phyloP scores from a whole-genome alignment of 805 yeast genomes.

The Hanseniaspora meyeri region DNA sequence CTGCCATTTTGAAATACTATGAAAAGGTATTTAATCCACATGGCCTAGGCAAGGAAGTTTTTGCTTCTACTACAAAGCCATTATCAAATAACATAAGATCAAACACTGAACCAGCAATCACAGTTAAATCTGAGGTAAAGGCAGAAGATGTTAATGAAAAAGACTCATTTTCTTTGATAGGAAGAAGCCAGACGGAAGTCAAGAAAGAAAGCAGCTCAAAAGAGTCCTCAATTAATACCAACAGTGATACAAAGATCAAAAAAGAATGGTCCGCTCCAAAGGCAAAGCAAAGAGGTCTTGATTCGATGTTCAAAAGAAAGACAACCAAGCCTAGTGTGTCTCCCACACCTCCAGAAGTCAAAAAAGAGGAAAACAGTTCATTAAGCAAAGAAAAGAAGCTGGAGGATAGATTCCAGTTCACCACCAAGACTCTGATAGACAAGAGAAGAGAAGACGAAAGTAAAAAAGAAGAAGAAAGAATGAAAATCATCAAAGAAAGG shows the following conservation, averaged over 20 bases:
- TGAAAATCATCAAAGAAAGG: conserved; percentile 7
- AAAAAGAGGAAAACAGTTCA: neutral
- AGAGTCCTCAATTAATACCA: neutral
- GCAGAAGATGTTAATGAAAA: neutral
- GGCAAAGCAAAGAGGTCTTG: conserved; percentile 8
- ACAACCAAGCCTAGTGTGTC: neutral
- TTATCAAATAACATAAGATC: neutral
- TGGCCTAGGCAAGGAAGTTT: neutral
- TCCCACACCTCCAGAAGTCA: neutral
- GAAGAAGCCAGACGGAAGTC: conserved; percentile 1
- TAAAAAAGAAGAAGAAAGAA: conserved; percentile 9
- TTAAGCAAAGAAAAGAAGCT: neutral
- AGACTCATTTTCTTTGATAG: neutral
- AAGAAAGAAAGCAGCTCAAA: neutral
- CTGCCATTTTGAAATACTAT: neutral
- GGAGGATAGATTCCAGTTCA: conserved; percentile 9
- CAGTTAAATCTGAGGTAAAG: neutral
- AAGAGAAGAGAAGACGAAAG: conserved; percentile 11
- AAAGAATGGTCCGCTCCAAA: conserved; percentile 11
- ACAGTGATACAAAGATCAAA: neutral
- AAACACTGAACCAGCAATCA: neutral
- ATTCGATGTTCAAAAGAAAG: conserved; percentile 9
- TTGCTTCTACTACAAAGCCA: neutral
- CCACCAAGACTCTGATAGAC: neutral
- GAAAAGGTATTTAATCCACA: conserved; percentile 1